Percentiles rank a stretch among this genome's conserved stretches.
These are phyloP conservation scores for Tardiomyces digboiensis DNA, from an alignment of 1,139 yeast genomes.

Conservation along the genomic window DNA sequence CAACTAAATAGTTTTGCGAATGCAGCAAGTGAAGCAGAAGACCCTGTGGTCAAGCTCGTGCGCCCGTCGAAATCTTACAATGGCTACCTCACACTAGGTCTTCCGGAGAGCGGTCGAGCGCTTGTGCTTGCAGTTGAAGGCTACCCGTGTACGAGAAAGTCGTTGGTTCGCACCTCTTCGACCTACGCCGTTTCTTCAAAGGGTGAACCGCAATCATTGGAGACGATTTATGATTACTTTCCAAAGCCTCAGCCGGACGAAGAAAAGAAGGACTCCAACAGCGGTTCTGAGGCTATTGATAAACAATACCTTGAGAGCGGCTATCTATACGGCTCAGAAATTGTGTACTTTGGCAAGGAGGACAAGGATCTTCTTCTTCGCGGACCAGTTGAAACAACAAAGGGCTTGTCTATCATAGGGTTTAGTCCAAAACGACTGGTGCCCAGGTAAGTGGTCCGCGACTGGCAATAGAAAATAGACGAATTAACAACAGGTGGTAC, in stretches of 20 bases:
- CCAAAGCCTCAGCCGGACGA: slow-evolving; percentile 11
- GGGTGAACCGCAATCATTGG: neutral
- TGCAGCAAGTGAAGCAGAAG: neutral
- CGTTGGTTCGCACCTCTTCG: slow-evolving; percentile 31
- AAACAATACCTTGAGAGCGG: slow-evolving; percentile 28
- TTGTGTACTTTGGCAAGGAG: slow-evolving; percentile 39
- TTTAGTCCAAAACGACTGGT: neutral
- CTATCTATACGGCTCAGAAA: slow-evolving; percentile 58
- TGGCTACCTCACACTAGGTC: slow-evolving; percentile 36
- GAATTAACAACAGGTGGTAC: no score
- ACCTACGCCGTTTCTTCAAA: slow-evolving; percentile 9
- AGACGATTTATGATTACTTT: slow-evolving; percentile 11
- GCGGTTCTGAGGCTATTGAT: slow-evolving; percentile 13
- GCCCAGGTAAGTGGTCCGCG: no score
- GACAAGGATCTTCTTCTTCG: slow-evolving; percentile 38
- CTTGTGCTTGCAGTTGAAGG: slow-evolving; percentile 42
- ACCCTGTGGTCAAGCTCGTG: slow-evolving; percentile 22
- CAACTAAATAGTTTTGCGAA: neutral
- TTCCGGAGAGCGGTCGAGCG: slow-evolving; percentile 11
- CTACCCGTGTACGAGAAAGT: slow-evolving; percentile 51
- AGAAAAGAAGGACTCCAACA: slow-evolving; percentile 1
- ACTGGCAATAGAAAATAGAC: no score
- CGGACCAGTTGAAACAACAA: neutral
- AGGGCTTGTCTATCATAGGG: neutral
- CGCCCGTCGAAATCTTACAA: slow-evolving; percentile 31